These are phyloP conservation scores for Candida labiduridarum DNA, from an alignment of 1,139 yeast species.

Conservation along the genomic window DNA sequence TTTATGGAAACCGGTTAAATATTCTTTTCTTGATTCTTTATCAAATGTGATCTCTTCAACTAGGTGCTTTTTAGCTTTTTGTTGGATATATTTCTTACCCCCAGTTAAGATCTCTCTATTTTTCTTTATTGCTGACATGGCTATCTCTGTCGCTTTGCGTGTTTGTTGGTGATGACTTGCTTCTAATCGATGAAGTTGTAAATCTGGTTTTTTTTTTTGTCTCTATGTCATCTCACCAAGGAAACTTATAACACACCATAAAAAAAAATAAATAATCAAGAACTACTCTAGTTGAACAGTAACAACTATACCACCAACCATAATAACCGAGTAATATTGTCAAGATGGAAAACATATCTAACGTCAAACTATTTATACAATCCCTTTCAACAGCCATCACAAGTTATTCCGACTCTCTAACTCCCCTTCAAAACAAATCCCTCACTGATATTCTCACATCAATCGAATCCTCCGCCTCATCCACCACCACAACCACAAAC, in stretches of 20 bases:
- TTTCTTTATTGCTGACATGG: conserved; percentile 21
- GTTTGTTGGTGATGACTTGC: not conserved
- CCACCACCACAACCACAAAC: not conserved
- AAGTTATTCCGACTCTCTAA: conserved; percentile 29
- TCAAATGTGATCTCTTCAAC: conserved; percentile 85
- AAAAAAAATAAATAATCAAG: not conserved
- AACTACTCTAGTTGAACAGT: not conserved
- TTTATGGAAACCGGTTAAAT: conserved; percentile 93
- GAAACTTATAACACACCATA: not conserved
- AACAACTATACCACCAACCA: not conserved
- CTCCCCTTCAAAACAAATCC: conserved; percentile 37
- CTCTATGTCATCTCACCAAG: not conserved
- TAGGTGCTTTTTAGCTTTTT: conserved; percentile 63
- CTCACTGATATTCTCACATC: conserved; percentile 36
- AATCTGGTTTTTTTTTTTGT: not conserved
- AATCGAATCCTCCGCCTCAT: conserved; percentile 16
- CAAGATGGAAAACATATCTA: conserved; percentile 48
- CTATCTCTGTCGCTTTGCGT: not conserved
- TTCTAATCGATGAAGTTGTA: no score
- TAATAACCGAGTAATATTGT: not conserved
- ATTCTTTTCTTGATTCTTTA: conserved; percentile 71
- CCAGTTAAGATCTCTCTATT: conserved; percentile 89
- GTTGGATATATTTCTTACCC: conserved; percentile 75
- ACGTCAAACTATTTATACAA: conserved; percentile 26
- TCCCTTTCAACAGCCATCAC: conserved; percentile 34